Percentiles rank a stretch among this genome's conserved stretches.
These are phyloP conservation scores for Aspergillus floridensis DNA, from an alignment of 2,329 filamentous ascomycete genomes.

Conservation along the genomic window DNA sequence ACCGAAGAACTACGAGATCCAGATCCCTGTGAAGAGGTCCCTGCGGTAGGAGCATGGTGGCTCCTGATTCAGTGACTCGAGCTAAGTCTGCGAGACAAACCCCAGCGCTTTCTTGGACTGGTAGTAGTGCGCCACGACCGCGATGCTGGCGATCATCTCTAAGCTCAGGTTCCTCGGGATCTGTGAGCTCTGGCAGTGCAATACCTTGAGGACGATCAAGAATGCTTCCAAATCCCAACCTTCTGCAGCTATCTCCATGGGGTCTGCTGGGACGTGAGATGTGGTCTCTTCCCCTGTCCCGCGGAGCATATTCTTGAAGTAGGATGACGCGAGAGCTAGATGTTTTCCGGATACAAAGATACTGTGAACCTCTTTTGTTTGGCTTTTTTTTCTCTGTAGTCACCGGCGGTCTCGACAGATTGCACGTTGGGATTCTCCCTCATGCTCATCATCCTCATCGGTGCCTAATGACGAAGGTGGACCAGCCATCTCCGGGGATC, in stretches of 20 bases:
- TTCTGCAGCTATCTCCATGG: conserved; percentile 10
- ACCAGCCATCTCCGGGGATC: too few relatives aligned
- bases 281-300: conserved; percentile 14
- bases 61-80: neutral
- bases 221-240: conserved; percentile 11
- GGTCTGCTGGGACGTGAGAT: neutral
- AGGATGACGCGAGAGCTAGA: conserved; percentile 17
- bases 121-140: conserved; percentile 9
- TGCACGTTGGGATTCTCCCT: too few relatives aligned
- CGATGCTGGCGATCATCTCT: conserved; percentile 6
- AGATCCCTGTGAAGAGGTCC: neutral
- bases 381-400: neutral
- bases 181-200: conserved; percentile 11
- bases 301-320: conserved; percentile 13
- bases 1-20: neutral
- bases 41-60: too few relatives aligned
- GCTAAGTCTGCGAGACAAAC: neutral
- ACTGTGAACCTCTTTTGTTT: neutral
- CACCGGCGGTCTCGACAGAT: too few relatives aligned
- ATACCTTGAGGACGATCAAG: conserved; percentile 10
- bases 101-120: neutral
- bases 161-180: conserved; percentile 8
- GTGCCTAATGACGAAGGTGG: too few relatives aligned
- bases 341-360: conserved; percentile 7
- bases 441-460: too few relatives aligned